Evolutionary conservation across 2,329 filamentous ascomycete genomes (phyloP).

Genomic region (Colletotrichum echinochloae): DNA sequence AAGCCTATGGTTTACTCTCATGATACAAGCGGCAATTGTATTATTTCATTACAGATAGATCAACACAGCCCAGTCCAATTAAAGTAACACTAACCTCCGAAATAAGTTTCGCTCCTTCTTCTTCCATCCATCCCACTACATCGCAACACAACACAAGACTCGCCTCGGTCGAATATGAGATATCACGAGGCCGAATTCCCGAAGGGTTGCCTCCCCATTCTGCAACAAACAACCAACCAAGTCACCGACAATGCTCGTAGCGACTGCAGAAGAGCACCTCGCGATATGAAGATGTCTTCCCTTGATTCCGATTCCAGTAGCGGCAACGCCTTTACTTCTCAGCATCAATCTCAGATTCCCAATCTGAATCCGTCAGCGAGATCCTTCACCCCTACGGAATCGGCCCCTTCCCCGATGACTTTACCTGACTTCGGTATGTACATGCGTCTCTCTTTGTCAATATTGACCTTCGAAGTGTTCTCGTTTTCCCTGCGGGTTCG

Average conservation of each 20-base stretch:
- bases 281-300: neutral
- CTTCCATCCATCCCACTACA: neutral
- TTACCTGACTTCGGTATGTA: neutral
- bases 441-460: neutral
- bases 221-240: neutral
- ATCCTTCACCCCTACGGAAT: conserved; percentile 5
- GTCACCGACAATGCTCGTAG: neutral
- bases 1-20: neutral
- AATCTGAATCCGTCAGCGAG: conserved; percentile 13
- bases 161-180: neutral
- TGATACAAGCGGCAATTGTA: neutral
- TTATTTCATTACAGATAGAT: neutral
- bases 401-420: neutral
- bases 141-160: neutral
- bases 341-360: neutral
- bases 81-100: too few relatives aligned
- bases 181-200: neutral
- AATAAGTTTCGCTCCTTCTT: neutral
- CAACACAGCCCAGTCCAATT: neutral
- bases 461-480: neutral
- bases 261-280: neutral
- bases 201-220: too few relatives aligned
- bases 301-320: neutral
- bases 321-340: neutral
- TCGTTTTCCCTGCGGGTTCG: neutral